These are phyloP conservation scores for Paramecium bursaria DNA, from an alignment of 73 alveolate genomes.

Conservation along the genomic window DNA sequence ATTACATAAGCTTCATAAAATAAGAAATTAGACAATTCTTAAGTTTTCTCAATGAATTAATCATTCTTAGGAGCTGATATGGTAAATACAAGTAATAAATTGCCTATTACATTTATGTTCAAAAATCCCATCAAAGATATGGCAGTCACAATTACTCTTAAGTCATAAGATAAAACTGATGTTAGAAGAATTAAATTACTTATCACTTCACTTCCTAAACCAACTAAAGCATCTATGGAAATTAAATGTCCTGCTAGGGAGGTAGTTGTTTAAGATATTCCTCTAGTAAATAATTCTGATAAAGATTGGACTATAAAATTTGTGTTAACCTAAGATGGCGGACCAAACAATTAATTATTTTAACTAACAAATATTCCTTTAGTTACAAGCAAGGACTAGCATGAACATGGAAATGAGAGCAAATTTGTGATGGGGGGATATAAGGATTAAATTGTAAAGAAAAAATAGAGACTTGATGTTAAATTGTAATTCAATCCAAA, in stretches of 20 bases:
- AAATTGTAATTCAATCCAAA: slow-evolving; percentile 88
- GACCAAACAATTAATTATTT: no score
- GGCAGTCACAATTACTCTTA: slow-evolving; percentile 47
- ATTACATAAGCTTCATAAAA: neutral
- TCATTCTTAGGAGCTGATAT: neutral
- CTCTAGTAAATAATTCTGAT: slow-evolving; percentile 94
- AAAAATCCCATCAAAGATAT: slow-evolving; percentile 66
- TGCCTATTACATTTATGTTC: slow-evolving; percentile 53
- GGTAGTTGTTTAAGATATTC: slow-evolving; percentile 92
- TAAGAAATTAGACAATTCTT: no score
- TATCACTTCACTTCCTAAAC: slow-evolving; percentile 95
- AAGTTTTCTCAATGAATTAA: neutral
- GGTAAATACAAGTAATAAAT: slow-evolving; percentile 26
- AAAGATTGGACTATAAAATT: slow-evolving; percentile 96
- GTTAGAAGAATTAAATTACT: slow-evolving; percentile 91
- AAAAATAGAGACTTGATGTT: slow-evolving; percentile 77
- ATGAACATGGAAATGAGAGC: slow-evolving; percentile 72
- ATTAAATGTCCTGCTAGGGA: slow-evolving; percentile 95
- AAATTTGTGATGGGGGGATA: slow-evolving; percentile 78
- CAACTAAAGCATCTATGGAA: slow-evolving; percentile 94
- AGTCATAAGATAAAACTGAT: slow-evolving; percentile 82
- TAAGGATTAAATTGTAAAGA: slow-evolving; percentile 77
- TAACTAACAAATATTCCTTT: slow-evolving; percentile 1
- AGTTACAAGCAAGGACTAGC: no score
- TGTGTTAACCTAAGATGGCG: slow-evolving; percentile 79